Evolutionary conservation across 2,329 filamentous ascomycete species (phyloP).

Genomic region (Xylariaceae sp.): DNA sequence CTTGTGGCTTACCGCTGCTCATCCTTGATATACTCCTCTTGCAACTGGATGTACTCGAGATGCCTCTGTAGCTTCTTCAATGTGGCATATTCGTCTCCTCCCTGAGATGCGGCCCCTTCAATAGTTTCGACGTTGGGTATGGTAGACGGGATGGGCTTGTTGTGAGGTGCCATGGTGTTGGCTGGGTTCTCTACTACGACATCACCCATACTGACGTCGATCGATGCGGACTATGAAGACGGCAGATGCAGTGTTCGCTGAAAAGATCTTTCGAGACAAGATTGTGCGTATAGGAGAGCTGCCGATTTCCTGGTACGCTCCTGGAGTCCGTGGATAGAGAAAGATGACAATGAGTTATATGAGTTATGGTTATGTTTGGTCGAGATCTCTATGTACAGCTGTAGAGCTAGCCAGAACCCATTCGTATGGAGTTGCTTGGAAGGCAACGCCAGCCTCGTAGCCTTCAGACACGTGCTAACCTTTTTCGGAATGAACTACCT

Average conservation of each 20-base stretch:
- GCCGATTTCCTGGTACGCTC: too few species aligned
- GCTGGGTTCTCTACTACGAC: constrained; percentile 76
- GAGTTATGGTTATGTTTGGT: too few species aligned
- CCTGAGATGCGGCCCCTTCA: constrained; percentile 75
- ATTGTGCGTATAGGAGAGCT: too few species aligned
- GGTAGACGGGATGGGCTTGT: constrained; percentile 70
- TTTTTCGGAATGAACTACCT: background rate
- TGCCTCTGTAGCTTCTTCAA: constrained; percentile 96
- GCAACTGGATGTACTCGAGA: constrained; percentile 95
- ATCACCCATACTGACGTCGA: constrained; percentile 66
- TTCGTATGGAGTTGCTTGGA: constrained; percentile 5
- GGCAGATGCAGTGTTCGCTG: too few species aligned
- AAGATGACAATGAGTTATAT: too few species aligned
- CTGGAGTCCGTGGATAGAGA: too few species aligned
- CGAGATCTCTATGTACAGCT: too few species aligned
- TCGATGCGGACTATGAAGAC: background rate
- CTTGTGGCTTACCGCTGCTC: constrained; percentile 87
- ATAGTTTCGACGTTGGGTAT: constrained; percentile 89
- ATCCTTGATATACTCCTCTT: constrained; percentile 99
- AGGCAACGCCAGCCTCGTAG: constrained; percentile 30
- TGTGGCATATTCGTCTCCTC: constrained; percentile 86
- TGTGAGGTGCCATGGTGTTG: constrained; percentile 69
- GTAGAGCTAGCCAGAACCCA: background rate
- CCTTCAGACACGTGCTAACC: constrained; percentile 18
- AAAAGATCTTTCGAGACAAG: too few species aligned